Conservation (phyloP, 2,329 filamentous ascomycete genomes). For the Ceratocystis albifundus region DNA sequence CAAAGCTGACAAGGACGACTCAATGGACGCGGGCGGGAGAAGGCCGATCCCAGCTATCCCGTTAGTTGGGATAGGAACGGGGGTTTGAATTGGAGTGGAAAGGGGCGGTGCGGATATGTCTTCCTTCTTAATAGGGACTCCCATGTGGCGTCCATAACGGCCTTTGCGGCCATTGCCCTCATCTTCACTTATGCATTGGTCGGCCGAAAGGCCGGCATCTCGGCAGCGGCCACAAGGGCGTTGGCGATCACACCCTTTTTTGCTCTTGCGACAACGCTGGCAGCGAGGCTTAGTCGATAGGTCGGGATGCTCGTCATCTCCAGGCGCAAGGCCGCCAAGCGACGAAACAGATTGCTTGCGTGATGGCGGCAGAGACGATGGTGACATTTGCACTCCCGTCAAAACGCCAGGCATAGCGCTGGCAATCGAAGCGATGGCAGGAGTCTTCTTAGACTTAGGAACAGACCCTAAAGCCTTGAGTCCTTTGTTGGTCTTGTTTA, state of each 20-base stretch:
- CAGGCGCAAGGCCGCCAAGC: conserved; percentile 37
- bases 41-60: conserved; percentile 27
- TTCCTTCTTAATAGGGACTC: conserved; percentile 50
- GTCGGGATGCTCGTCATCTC: conserved; percentile 81
- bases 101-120: conserved; percentile 36
- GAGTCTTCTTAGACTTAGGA: conserved; percentile 40
- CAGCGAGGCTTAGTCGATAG: conserved; percentile 92
- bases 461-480: conserved; percentile 35
- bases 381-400: conserved; percentile 39
- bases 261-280: conserved; percentile 97
- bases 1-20: conserved; percentile 28
- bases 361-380: conserved; percentile 56
- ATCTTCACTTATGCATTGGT: conserved; percentile 93
- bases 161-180: conserved; percentile 96
- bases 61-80: conserved; percentile 21
- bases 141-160: conserved; percentile 67
- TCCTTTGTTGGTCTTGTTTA: conserved; percentile 38
- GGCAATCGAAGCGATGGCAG: conserved; percentile 30
- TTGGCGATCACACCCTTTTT: conserved; percentile 97
- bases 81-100: conserved; percentile 21
- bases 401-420: conserved; percentile 29
- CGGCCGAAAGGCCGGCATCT: conserved; percentile 84
- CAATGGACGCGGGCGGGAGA: conserved; percentile 37
- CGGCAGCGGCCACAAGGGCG: conserved; percentile 90
- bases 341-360: conserved; percentile 67